These are phyloP conservation scores for Nicotiana sylvestris DNA, from an alignment of 257 asterid species.

Conservation along the genomic window DNA sequence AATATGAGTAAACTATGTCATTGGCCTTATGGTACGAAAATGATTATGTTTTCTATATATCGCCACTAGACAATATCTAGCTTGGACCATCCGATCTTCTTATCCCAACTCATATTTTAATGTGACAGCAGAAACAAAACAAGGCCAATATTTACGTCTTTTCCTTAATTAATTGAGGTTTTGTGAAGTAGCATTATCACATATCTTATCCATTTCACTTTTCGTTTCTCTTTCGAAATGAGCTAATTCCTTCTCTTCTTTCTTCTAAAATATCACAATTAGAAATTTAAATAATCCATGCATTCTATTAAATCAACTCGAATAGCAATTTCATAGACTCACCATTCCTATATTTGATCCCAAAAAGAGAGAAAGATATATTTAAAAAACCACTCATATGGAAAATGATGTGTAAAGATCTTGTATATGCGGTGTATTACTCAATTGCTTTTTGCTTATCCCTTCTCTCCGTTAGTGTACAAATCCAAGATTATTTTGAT, in stretches of 20 bases:
- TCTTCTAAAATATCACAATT: neutral
- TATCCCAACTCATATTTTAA: neutral
- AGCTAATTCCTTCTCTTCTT: neutral
- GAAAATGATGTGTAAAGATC: neutral
- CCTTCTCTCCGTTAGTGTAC: neutral
- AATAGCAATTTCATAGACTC: neutral
- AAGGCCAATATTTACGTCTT: neutral
- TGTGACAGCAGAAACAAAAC: neutral
- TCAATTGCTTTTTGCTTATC: neutral
- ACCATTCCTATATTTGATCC: neutral
- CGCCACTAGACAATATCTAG: neutral
- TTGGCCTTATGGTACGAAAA: too few species aligned
- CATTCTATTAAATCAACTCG: neutral
- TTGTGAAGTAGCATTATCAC: conserved; percentile 1
- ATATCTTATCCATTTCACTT: neutral
- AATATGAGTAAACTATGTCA: too few species aligned
- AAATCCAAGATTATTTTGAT: neutral
- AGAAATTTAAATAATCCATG: neutral
- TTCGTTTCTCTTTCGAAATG: neutral
- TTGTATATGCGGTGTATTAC: neutral
- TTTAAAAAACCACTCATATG: neutral
- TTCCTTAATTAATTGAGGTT: neutral
- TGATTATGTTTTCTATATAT: too few species aligned
- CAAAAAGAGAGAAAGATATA: neutral
- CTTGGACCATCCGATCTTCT: neutral